Conservation (phyloP, 1,284 basidiomycete species). For the Xerocomus subilludens region DNA sequence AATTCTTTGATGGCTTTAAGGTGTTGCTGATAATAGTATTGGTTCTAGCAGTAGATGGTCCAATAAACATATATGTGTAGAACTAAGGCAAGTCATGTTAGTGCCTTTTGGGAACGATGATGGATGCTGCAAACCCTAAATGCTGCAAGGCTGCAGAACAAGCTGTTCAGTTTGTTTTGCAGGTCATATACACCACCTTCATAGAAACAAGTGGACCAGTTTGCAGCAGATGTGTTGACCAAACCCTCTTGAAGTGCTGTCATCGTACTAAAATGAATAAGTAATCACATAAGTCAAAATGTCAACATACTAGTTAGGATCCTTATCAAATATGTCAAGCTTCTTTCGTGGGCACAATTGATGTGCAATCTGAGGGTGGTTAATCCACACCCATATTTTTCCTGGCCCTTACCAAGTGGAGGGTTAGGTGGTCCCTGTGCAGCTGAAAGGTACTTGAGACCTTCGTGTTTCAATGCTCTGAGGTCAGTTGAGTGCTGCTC, state of each 20-base stretch:
- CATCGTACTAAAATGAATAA: conserved; percentile 17
- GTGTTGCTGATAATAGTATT: neutral
- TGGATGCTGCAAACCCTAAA: too few relatives aligned
- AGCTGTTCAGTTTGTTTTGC: too few relatives aligned
- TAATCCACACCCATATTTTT: conserved; percentile 15
- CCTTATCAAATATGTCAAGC: conserved; percentile 23
- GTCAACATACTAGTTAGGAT: conserved; percentile 3
- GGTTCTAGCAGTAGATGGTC: neutral
- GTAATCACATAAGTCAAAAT: too few relatives aligned
- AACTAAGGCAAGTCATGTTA: too few relatives aligned
- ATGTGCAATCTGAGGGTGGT: conserved; percentile 14
- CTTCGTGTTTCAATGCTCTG: neutral
- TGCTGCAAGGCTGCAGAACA: too few relatives aligned
- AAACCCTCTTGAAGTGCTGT: conserved; percentile 2
- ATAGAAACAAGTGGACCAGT: conserved; percentile 21
- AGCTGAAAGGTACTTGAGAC: neutral
- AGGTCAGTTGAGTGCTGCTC: conserved; percentile 4
- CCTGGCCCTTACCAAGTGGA: neutral
- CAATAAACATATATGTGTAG: neutral
- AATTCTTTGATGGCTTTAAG: conserved; percentile 17
- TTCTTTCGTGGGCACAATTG: conserved; percentile 15
- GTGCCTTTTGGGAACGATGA: too few relatives aligned
- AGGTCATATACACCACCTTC: neutral
- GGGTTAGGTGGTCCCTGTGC: too few relatives aligned
- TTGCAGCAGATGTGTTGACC: neutral